These are phyloP conservation scores for Barbarea vulgaris DNA, from an alignment of 345 rosid genomes.

Conservation along the genomic window DNA sequence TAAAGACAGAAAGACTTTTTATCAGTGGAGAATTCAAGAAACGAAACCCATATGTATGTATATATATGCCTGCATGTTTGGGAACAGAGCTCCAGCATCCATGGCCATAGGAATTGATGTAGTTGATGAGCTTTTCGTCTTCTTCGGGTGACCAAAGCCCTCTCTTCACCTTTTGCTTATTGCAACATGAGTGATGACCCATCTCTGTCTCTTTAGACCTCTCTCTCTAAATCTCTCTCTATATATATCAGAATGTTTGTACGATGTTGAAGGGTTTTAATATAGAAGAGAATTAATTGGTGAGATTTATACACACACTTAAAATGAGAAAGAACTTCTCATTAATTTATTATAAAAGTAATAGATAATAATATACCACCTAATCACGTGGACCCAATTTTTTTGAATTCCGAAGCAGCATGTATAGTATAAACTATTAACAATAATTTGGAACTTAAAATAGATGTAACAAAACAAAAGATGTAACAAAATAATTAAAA, in stretches of 20 bases:
- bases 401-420: not conserved
- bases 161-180: constrained; percentile 98
- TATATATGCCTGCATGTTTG: constrained; percentile 71
- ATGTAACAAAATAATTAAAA: not conserved
- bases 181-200: constrained; percentile 99
- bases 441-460: not conserved
- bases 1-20: not conserved
- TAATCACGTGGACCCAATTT: constrained; percentile 23
- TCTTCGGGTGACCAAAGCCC: constrained; percentile 99
- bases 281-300: constrained; percentile 27
- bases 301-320: constrained; percentile 25
- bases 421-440: not conserved
- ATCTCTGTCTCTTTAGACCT: constrained; percentile 26
- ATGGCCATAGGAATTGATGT: constrained; percentile 89
- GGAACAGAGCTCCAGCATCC: constrained; percentile 99
- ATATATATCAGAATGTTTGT: constrained; percentile 31
- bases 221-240: constrained; percentile 21
- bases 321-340: constrained; percentile 14
- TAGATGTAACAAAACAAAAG: not conserved
- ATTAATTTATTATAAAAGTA: constrained; percentile 9
- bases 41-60: not conserved
- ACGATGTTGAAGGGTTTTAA: constrained; percentile 33
- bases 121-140: constrained; percentile 93
- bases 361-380: constrained; percentile 23
- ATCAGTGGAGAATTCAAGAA: constrained; percentile 9